Percentiles rank a stretch among this genome's conserved stretches.
Evolutionary conservation across 768 basidiomycete species (phyloP).

Genomic region (Sutorius australiensis): DNA sequence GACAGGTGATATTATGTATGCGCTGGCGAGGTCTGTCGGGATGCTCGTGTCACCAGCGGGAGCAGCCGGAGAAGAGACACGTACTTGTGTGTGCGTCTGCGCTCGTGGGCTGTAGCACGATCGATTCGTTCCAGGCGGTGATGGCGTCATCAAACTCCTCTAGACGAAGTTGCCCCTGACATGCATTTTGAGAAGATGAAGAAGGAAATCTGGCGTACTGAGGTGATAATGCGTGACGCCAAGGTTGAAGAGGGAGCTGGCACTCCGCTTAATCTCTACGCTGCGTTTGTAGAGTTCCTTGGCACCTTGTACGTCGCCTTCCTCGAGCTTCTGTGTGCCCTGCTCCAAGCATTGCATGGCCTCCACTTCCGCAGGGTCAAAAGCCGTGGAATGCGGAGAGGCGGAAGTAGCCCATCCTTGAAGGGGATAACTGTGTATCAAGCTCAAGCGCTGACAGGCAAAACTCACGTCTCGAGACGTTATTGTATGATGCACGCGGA

Average conservation of each 20-base stretch:
- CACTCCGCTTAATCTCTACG: constrained; percentile 73
- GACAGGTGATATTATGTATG: constrained; percentile 78
- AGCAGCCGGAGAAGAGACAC: constrained; percentile 28
- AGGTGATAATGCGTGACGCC: constrained; percentile 89
- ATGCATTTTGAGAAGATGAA: constrained; percentile 12
- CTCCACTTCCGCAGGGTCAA: constrained; percentile 79
- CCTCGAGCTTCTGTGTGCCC: constrained; percentile 80
- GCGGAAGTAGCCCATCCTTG: constrained; percentile 76
- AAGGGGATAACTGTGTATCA: constrained; percentile 1
- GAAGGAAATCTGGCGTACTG: constrained; percentile 47
- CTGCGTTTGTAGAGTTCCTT: constrained; percentile 76
- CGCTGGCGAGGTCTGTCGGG: constrained; percentile 74
- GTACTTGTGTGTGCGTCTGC: constrained; percentile 85
- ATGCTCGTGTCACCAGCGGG: constrained; percentile 21
- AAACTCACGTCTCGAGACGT: constrained; percentile 28
- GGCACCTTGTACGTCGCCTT: constrained; percentile 78
- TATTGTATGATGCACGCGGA: constrained; percentile 4
- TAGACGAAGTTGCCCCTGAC: constrained; percentile 30
- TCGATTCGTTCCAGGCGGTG: constrained; percentile 81
- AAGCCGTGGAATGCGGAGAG: constrained; percentile 75
- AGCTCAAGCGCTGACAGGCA: constrained; percentile 7
- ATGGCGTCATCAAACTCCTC: constrained; percentile 90
- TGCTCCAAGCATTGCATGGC: constrained; percentile 76
- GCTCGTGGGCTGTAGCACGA: constrained; percentile 74
- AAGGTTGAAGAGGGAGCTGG: constrained; percentile 81